Conservation (phyloP, 2,329 filamentous ascomycete genomes). For the Bipolaris bicolor region DNA sequence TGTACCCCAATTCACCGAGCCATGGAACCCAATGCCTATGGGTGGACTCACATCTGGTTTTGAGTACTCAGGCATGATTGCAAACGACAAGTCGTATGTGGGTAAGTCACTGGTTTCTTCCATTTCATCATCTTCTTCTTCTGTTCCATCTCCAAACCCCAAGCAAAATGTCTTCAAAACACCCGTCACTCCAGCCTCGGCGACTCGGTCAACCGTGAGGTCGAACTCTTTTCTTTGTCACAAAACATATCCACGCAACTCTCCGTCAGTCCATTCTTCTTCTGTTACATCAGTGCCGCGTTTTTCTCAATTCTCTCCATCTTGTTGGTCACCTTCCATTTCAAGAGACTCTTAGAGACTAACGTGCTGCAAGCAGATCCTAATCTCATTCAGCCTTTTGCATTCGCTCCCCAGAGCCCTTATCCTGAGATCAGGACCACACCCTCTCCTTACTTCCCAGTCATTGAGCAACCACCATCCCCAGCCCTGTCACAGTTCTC, state of each 20-base stretch:
- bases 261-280: slow-evolving; percentile 15
- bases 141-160: slow-evolving; percentile 25
- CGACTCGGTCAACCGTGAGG: slow-evolving; percentile 37
- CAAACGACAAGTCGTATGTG: slow-evolving; percentile 56
- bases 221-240: slow-evolving; percentile 39
- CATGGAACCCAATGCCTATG: slow-evolving; percentile 65
- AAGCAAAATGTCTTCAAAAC: slow-evolving; percentile 40
- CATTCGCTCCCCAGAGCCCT: slow-evolving; percentile 50
- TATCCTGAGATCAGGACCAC: slow-evolving; percentile 51
- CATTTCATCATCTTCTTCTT: slow-evolving; percentile 25
- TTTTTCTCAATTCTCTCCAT: slow-evolving; percentile 29
- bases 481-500: slow-evolving; percentile 67
- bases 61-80: slow-evolving; percentile 57
- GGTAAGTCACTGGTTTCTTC: slow-evolving; percentile 57
- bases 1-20: slow-evolving; percentile 65
- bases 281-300: not conserved
- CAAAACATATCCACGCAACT: slow-evolving; percentile 28
- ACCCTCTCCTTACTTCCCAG: slow-evolving; percentile 51
- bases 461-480: slow-evolving; percentile 61
- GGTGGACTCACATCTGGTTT: slow-evolving; percentile 66
- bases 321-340: slow-evolving; percentile 50
- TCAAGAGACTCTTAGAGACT: slow-evolving; percentile 12
- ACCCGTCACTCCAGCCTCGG: slow-evolving; percentile 49
- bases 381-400: slow-evolving; percentile 62
- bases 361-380: slow-evolving; percentile 56